A percentile compares a stretch with the other conserved stretches of the same genome.
Evolutionary conservation across 331 rosid genomes (phyloP).

Genomic region (Telfairia occidentalis): DNA sequence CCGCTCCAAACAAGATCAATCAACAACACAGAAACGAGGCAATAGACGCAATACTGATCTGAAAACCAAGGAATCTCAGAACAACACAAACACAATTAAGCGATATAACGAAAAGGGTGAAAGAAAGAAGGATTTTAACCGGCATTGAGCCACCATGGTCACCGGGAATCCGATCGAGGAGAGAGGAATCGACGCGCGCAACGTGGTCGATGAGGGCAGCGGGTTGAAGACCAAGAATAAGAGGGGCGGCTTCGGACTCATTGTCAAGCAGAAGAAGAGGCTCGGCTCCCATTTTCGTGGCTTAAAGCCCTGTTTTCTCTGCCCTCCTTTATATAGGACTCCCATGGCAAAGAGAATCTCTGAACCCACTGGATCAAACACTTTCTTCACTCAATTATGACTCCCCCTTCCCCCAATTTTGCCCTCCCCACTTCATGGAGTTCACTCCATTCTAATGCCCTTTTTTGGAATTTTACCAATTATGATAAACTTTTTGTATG

Average conservation of each 20-base stretch:
- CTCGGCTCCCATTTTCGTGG: constrained; percentile 31
- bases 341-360: not conserved
- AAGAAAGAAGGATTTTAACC: constrained; percentile 15
- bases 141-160: constrained; percentile 91
- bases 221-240: constrained; percentile 69
- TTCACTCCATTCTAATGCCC: not conserved
- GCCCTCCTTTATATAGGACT: constrained; percentile 8
- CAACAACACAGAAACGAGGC: not conserved
- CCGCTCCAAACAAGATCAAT: not conserved
- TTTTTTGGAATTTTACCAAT: not conserved
- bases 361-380: not conserved
- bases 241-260: constrained; percentile 37
- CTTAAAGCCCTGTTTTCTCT: not conserved
- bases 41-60: not conserved
- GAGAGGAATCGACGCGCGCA: constrained; percentile 46
- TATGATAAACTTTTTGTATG: not conserved
- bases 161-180: constrained; percentile 62
- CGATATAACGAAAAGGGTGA: not conserved
- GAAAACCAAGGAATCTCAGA: not conserved
- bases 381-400: not conserved
- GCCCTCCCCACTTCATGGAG: not conserved
- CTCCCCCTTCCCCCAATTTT: not conserved
- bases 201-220: constrained; percentile 72
- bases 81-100: not conserved
- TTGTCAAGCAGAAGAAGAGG: constrained; percentile 13